Conservation (phyloP, 495 filamentous ascomycete species). For the Hyaloscypha bicolor region DNA sequence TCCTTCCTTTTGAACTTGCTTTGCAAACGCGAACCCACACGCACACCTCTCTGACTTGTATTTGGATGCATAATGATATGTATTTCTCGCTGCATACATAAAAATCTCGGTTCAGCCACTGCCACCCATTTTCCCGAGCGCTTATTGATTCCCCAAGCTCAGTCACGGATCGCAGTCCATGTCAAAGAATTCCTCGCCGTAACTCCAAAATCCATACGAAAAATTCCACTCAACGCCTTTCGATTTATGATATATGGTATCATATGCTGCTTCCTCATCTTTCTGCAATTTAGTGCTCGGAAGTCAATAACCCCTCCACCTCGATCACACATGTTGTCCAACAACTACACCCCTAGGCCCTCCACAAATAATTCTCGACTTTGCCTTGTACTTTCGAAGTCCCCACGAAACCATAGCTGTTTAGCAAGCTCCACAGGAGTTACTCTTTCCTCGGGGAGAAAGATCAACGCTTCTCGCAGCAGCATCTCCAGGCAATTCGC, state of each 20-base stretch:
- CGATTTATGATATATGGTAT: neutral
- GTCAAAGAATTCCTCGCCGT: too few relatives aligned
- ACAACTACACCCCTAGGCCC: neutral
- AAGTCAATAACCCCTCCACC: neutral
- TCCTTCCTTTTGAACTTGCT: neutral
- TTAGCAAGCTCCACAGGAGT: neutral
- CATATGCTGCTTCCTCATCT: neutral
- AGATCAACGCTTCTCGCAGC: slow-evolving; percentile 5
- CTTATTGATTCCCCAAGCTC: neutral
- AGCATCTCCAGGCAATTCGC: slow-evolving; percentile 11
- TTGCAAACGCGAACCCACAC: neutral
- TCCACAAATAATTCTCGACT: neutral
- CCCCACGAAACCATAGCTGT: slow-evolving; percentile 8
- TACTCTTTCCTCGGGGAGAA: slow-evolving; percentile 13
- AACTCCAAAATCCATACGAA: too few relatives aligned
- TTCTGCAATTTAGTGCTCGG: neutral
- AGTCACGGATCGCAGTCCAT: too few relatives aligned
- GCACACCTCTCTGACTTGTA: neutral
- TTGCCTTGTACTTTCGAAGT: neutral
- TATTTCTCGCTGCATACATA: neutral
- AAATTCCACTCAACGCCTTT: neutral
- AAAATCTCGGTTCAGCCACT: neutral
- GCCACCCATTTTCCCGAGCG: neutral
- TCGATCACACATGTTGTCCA: neutral
- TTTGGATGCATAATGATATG: neutral